A percentile compares a stretch with the other conserved stretches of the same genome.
Conservation (phyloP, 352 stramenopile species). For the Peronospora farinosa region DNA sequence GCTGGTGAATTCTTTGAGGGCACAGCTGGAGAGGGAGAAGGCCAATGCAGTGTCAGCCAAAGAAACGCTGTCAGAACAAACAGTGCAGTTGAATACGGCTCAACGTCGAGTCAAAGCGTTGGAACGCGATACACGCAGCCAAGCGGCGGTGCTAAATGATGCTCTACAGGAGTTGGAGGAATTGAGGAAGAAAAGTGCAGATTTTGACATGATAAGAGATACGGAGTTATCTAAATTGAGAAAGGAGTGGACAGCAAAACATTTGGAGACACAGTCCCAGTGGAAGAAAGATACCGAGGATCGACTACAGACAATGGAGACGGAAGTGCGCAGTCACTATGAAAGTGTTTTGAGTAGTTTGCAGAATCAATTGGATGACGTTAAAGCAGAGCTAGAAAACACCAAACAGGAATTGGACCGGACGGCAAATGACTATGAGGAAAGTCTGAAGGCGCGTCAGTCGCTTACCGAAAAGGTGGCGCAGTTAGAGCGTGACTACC, state of each 20-base stretch:
- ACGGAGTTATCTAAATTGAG: slow-evolving; percentile 59
- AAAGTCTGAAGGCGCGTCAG: slow-evolving; percentile 68
- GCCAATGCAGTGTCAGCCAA: slow-evolving; percentile 65
- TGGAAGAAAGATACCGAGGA: slow-evolving; percentile 80
- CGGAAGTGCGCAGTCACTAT: slow-evolving; percentile 70
- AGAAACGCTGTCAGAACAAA: slow-evolving; percentile 62
- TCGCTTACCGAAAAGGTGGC: slow-evolving; percentile 75
- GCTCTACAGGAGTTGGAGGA: slow-evolving; percentile 61
- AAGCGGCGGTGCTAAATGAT: slow-evolving; percentile 45
- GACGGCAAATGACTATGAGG: slow-evolving; percentile 75
- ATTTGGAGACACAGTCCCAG: slow-evolving; percentile 60
- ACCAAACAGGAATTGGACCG: slow-evolving; percentile 72
- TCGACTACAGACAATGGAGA: slow-evolving; percentile 58
- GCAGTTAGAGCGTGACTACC: slow-evolving; percentile 69
- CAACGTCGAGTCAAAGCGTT: slow-evolving; percentile 64
- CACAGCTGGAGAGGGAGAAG: slow-evolving; percentile 54
- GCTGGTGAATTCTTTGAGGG: slow-evolving; percentile 41
- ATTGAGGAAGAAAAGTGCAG: slow-evolving; percentile 60
- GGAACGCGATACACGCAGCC: slow-evolving; percentile 56
- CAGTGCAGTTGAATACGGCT: slow-evolving; percentile 57
- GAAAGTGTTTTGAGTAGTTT: slow-evolving; percentile 45
- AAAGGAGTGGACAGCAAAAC: slow-evolving; percentile 74
- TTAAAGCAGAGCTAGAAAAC: slow-evolving; percentile 51
- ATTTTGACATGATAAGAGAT: slow-evolving; percentile 69
- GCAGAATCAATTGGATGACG: slow-evolving; percentile 58